Base-by-base conservation (phyloP, 345 rosid genomes). In the Hypericum androsaemum region DNA sequence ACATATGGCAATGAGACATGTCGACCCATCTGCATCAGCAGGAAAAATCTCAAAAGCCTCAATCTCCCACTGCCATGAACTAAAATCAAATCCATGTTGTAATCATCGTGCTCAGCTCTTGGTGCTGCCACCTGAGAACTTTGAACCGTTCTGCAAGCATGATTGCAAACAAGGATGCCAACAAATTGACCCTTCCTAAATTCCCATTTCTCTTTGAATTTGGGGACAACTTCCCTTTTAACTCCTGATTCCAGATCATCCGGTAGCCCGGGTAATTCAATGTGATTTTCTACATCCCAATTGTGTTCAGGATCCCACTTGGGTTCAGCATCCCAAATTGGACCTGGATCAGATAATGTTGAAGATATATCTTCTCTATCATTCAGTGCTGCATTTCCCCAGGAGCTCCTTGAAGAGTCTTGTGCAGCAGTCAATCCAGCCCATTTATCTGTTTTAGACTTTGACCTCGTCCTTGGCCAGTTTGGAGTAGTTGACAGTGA, bases 301-400 rank as follows among this genome's bases (percentile, higher is more conserved):
- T 75, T 72, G 59, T 84, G 74, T 43, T 85, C 95, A 5, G 69
- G 10, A 63, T 88, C 97, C 98, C 98, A 85, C 74, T 77, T 92
- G 13, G 98, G 98, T 65, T 78, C 98, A 32, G 95, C 71, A 71
- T 92, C 98, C 98, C 98, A 92, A 47, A 92, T 92, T 7, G 98
- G 95, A 73, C 98, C 96, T 17, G 96, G 98, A 72, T 88, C 95
- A 41, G 98, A 92, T 59, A 92, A 67, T 39, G 98, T 88, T 13
- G 98, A 92, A 39, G 98, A 92, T 43, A 81, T 81, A 59, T 92
- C 98, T 70, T 92, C 98, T 68, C 81, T 81, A 66, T 92, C 98
- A 69, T 82, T 78, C 57, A 77, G 74, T 38, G 71, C 81, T 5
- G 76, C 60, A 70, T 79, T 88, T 49, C 94, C 95, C 94, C 89